A percentile compares a stretch with the other conserved stretches of the same genome.
These are phyloP conservation scores for Vigna mungo DNA, from an alignment of 306 rosid species.

Conservation along the genomic window DNA sequence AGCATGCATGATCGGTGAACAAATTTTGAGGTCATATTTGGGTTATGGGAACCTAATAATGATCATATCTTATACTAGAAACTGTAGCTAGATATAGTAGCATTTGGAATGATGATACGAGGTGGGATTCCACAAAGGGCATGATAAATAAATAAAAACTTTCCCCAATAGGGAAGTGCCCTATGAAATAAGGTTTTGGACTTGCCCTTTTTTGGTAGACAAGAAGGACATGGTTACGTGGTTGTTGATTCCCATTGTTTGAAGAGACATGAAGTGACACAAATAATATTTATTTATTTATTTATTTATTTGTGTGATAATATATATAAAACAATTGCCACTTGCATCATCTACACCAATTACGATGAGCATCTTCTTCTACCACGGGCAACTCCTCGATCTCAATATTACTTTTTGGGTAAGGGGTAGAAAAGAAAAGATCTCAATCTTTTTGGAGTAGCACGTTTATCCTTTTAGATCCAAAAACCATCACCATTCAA, in stretches of 20 bases:
- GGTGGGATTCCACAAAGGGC: conserved; percentile 49
- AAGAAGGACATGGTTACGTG: conserved; percentile 42
- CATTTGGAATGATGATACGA: conserved; percentile 31
- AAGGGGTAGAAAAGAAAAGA: conserved; percentile 10
- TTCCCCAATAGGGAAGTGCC: conserved; percentile 54
- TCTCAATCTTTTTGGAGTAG: neutral
- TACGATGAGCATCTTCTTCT: conserved; percentile 56
- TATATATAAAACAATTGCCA: conserved; percentile 31
- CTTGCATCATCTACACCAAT: conserved; percentile 41
- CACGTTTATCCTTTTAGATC: conserved; percentile 28
- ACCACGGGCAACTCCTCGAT: neutral
- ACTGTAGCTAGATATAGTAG: neutral
- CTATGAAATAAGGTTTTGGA: conserved; percentile 39
- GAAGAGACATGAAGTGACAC: conserved; percentile 11
- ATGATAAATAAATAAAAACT: conserved; percentile 21
- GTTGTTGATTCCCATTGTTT: conserved; percentile 40
- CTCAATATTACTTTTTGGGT: neutral
- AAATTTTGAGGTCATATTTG: conserved; percentile 19
- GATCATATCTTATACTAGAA: conserved; percentile 16
- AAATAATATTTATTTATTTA: neutral
- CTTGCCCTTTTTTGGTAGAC: conserved; percentile 61
- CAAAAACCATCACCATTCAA: too few relatives aligned
- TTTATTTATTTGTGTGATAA: conserved; percentile 32
- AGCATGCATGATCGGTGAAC: conserved; percentile 2
- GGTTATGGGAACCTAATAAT: neutral